Evolutionary conservation across 108 stramenopile species (phyloP).

Genomic region (Poteriospumella lacustris): DNA sequence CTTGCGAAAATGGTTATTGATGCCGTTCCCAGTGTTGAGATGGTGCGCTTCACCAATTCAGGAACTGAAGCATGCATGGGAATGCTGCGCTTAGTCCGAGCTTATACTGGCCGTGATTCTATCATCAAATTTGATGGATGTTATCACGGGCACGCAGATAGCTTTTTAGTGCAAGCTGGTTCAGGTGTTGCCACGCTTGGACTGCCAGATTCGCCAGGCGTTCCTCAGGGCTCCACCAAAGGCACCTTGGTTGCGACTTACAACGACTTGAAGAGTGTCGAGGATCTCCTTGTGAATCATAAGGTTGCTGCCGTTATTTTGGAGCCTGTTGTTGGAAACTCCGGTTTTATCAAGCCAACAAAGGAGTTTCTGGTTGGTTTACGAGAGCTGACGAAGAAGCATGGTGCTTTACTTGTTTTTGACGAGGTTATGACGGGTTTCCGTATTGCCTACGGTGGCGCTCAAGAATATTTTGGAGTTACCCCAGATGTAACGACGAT

Average conservation of each 20-base stretch:
- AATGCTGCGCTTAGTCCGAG: conserved; percentile 94
- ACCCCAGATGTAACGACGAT: conserved; percentile 96
- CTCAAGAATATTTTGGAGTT: conserved; percentile 86
- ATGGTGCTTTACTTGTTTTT: conserved; percentile 87
- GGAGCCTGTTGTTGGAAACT: conserved; percentile 96
- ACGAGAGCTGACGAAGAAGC: conserved; percentile 71
- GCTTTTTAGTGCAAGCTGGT: conserved; percentile 95
- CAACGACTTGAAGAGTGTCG: conserved; percentile 86
- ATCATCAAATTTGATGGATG: conserved; percentile 98
- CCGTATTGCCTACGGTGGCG: conserved; percentile 89
- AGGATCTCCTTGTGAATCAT: conserved; percentile 72
- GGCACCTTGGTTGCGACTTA: conserved; percentile 90
- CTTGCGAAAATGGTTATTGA: conserved; percentile 91
- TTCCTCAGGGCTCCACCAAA: conserved; percentile 79
- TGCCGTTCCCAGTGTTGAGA: conserved; percentile 95
- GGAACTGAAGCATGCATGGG: conserved; percentile 99
- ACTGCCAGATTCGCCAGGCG: conserved; percentile 91
- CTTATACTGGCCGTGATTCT: conserved; percentile 84
- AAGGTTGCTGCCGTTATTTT: conserved; percentile 89
- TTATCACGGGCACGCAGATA: conserved; percentile 97
- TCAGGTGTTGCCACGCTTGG: conserved; percentile 94
- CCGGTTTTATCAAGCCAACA: conserved; percentile 94
- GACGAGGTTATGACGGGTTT: conserved; percentile 99
- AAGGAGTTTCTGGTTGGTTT: conserved; percentile 86
- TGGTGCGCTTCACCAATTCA: conserved; percentile 99